Base-by-base conservation (phyloP, 2,329 filamentous ascomycete genomes). In the Pseudocercospora musae region DNA sequence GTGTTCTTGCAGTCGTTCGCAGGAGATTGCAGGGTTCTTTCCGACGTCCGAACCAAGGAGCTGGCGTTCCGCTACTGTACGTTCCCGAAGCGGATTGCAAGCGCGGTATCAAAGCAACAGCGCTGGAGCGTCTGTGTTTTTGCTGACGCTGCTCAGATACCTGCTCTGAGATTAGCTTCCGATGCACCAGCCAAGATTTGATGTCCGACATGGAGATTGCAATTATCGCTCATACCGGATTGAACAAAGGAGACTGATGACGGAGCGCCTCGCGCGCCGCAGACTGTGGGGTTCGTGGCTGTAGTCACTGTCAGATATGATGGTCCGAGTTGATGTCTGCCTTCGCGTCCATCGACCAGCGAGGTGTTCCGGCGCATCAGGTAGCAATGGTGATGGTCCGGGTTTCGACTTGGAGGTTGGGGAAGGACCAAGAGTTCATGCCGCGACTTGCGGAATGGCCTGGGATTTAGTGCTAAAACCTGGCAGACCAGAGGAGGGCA, bases 11-110 rank as follows among this genome's bases (percentile, higher is more conserved):
- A 73, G 70, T 69, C 69, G 73, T 75, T 75, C 73, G 72, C 72
- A 74, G 72, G 72, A 74, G 71, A 74, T 75, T 74, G 71, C 72
- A 74, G 71, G 72, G 67, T 70, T 69, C 59, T 70, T 68, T 63
- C 70, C 66, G 71, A 67, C 63, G 67, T 65, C 68, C 60, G 67
- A 61, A 64, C 72, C 71, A 70, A 70, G 67, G 69, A 63, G 66
- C 68, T 70, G 72, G 70, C 66, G 64, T 63, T 68, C 65, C 67
- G 69, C 71, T 72, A 69, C 71, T 73, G 72, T 70, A 62, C 63
- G 62, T 69, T 65, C 62, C 71, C 72, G 72, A 64, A 54, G 63
- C 68, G 64, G 65, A 68, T 63, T 64, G 62, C 64, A 64, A 66
- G 62, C 68, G 61, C 69, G 68, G 68, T 66, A 66, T 70, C 67